Conservation (phyloP, 305 asterid species). For the Solanum aculeatissimum region DNA sequence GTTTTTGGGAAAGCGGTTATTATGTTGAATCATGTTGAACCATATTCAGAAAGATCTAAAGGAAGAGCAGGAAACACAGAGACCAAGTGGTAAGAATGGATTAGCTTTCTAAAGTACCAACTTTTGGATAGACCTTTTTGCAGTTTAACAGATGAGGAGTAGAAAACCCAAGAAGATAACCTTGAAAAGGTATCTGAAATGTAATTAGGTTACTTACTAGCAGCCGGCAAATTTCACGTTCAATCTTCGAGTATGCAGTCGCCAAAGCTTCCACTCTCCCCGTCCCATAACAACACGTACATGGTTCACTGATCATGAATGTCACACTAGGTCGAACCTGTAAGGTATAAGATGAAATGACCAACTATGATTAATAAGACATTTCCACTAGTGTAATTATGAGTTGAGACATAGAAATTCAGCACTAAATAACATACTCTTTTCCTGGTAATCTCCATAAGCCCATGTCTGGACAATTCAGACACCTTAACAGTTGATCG, state of each 20-base stretch:
- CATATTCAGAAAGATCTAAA: neutral
- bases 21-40: neutral
- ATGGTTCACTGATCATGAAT: conserved; percentile 95
- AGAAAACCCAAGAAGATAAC: neutral
- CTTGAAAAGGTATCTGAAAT: neutral
- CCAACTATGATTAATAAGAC: neutral
- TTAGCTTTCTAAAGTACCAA: neutral
- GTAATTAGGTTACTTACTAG: conserved; percentile 39
- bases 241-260: conserved; percentile 90
- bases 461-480: conserved; percentile 82
- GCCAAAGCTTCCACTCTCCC: conserved; percentile 97
- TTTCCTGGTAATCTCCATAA: conserved; percentile 96
- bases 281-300: conserved; percentile 85
- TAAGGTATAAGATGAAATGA: conserved; percentile 2
- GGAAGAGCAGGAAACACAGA: neutral
- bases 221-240: conserved; percentile 80
- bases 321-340: conserved; percentile 98
- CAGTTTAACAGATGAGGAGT: neutral
- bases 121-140: neutral
- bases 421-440: conserved; percentile 39
- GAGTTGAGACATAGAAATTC: neutral
- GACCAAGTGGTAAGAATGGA: neutral
- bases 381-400: neutral
- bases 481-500: conserved; percentile 85
- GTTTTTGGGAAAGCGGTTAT: neutral